These are phyloP conservation scores for Allantophomopsis lycopodina DNA, from an alignment of 2,329 filamentous ascomycete species.

Conservation along the genomic window DNA sequence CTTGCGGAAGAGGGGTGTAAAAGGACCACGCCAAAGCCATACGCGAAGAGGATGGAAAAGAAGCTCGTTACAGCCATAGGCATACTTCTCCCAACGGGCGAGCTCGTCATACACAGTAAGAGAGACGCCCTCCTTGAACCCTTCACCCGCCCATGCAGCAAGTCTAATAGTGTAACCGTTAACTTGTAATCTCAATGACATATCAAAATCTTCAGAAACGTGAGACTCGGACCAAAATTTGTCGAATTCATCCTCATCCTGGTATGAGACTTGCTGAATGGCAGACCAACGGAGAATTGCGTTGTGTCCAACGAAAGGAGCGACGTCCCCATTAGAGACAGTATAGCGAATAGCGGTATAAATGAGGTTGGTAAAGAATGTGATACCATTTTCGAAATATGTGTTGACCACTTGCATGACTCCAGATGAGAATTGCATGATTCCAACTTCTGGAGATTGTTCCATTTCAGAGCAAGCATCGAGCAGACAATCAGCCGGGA, in stretches of 20 bases:
- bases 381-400: constrained; percentile 59
- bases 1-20: constrained; percentile 63
- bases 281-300: constrained; percentile 64
- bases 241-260: constrained; percentile 56
- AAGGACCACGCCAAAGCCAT: constrained; percentile 62
- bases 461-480: constrained; percentile 77
- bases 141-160: constrained; percentile 60
- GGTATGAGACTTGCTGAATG: constrained; percentile 59
- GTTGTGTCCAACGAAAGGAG: constrained; percentile 72
- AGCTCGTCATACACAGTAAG: constrained; percentile 77
- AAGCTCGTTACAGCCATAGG: constrained; percentile 72
- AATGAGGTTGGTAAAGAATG: constrained; percentile 61
- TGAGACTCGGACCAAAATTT: constrained; percentile 75
- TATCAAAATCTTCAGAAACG: constrained; percentile 72
- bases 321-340: constrained; percentile 65
- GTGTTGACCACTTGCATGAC: constrained; percentile 69
- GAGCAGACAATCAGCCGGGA: constrained; percentile 63
- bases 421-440: constrained; percentile 65
- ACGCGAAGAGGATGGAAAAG: constrained; percentile 65
- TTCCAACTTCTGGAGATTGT: constrained; percentile 63
- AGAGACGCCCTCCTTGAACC: constrained; percentile 73
- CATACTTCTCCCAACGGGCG: constrained; percentile 78
- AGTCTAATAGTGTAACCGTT: constrained; percentile 61
- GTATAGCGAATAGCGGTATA: constrained; percentile 67
- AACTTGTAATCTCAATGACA: constrained; percentile 64